phyloP scores from a whole-genome alignment of 2,329 filamentous ascomycete species.

The Diaporthe velutina region DNA sequence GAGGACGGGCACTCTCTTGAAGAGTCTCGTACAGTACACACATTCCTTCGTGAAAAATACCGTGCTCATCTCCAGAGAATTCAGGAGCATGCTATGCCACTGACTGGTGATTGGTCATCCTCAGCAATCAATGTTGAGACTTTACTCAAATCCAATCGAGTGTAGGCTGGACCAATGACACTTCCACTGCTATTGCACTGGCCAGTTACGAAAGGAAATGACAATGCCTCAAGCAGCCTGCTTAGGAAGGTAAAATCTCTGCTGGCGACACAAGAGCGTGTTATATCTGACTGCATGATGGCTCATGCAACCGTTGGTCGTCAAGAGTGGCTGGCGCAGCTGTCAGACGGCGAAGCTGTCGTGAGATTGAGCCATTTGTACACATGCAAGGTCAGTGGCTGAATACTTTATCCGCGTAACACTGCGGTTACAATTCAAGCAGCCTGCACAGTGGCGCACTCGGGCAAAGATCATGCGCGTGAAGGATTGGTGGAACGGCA shows the following conservation, averaged over 20 bases:
- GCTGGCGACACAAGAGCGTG: background rate
- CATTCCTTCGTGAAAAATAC: background rate
- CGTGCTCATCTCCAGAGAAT: background rate
- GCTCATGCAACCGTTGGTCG: background rate
- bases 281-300: background rate
- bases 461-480: constrained; percentile 9
- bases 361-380: constrained; percentile 20
- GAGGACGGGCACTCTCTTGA: background rate
- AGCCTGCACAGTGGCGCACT: constrained; percentile 12
- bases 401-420: constrained; percentile 8
- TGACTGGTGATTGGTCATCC: background rate
- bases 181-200: background rate
- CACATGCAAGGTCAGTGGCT: constrained; percentile 9
- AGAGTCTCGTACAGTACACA: background rate
- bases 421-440: background rate
- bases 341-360: constrained; percentile 30
- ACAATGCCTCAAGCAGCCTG: background rate
- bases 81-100: background rate
- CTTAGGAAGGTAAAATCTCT: background rate
- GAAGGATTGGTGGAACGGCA: constrained; percentile 33
- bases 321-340: background rate
- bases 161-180: background rate
- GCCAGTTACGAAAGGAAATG: background rate
- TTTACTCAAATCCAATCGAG: background rate
- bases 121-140: background rate